Evolutionary conservation across 176 grass and related monocot genomes (phyloP), one percentile per base, ranked within the genome.

Genomic region (Ananas comosus): DNA sequence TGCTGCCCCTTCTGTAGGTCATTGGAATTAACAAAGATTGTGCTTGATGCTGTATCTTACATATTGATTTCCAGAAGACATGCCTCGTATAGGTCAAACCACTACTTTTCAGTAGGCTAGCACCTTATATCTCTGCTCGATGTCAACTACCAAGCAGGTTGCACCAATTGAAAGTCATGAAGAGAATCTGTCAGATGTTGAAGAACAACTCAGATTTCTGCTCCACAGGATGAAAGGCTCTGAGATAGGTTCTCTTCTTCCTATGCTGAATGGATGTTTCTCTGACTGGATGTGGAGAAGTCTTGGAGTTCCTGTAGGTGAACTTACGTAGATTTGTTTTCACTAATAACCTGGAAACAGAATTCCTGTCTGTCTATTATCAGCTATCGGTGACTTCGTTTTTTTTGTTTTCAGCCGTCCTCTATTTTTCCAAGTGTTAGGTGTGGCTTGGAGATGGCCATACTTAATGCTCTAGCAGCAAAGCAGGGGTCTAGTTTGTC

Each of bases 381-480:
- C 24, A 5, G 16, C 27, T 14, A 33, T 13, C 13, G 14, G 1
- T 42, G 25, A 66, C 29, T 66, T 66, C 14, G 2, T 70, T 50
- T 51, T 11, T 65, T 13, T 65, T 16, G 48, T 74, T 79, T 42
- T 70, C 83, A 96, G 92, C 83, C 92, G 67, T 89, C 81, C 76
- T 92, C 92, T 1, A 50, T 92, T 83, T 96, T 89, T 73, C 88
- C 92, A 74, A 89, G 86, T 83, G 88, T 92, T 65, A 86, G 83
- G 70, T 92, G 88, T 74, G 88, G 92, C 21, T 17, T 96, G 77
- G 92, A 96, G 83, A 96, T 96, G 92, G 88, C 92, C 6, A 85
- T 96, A 80, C 78, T 96, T 82, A 96, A 96, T 96, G 80, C 90
- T 54, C 48, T 96, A 33, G 83, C 81, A 9, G 78, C 86, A 68